Evolutionary conservation across 805 yeast genomes (phyloP), one percentile per base, ranked within the genome.

Genomic region (Yarrowia sp.): DNA sequence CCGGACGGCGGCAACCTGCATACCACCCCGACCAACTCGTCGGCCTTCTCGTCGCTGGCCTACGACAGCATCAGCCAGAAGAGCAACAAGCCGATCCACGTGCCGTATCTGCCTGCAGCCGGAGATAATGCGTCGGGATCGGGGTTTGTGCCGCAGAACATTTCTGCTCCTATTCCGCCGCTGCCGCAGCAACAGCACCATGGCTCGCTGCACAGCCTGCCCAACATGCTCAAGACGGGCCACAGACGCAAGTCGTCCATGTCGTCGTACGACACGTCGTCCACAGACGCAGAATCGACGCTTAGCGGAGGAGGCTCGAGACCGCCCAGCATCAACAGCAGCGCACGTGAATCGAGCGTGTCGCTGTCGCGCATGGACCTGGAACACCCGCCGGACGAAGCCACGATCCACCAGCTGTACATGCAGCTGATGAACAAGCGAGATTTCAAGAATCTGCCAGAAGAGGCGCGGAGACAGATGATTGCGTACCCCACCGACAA

Each of bases 381-480:
- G 60, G 93, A 90, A 66, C 88, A 84, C 73, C 97, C 97, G 0
- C 76, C 79, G 9, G 86, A 88, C 71, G 85, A 83, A 12, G 79
- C 81, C 70, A 91, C 87, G 70, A 85, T 93, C 19, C 94, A 91
- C 72, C 80, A 83, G 68, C 80, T 90, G 85, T 92, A 91, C 75
- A 83, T 86, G 66, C 92, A 89, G 69, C 84, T 93, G 70, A 89
- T 93, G 94, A 75, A 76, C 68, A 76, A 77, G 68, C 85, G 97
- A 73, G 96, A 93, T 75, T 89, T 91, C 77, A 86, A 83, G 70
- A 79, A 82, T 49, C 79, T 89, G 39, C 91, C 97, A 0, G 85
- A 85, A 33, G 85, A 84, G 64, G 97, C 95, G 3, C 87, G 87
- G 71, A 84, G 81, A 68, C 95, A 91, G 74, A 87, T 94, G 90